Conservation (phyloP, 805 yeast genomes). For the Maudiozyma serrabonitensis region DNA sequence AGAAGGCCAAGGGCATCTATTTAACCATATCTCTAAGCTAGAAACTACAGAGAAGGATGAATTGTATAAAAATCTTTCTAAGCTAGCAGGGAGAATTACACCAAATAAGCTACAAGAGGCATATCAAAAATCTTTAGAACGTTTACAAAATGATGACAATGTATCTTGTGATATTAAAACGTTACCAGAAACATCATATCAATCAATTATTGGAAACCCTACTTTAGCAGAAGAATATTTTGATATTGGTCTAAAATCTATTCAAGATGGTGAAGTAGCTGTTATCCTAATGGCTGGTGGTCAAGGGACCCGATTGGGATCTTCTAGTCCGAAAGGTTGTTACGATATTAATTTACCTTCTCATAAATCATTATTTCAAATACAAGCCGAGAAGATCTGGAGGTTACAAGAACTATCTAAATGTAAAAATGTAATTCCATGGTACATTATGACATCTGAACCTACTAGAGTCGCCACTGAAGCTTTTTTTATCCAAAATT, state of each 20-base stretch:
- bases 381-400: slow-evolving; percentile 80
- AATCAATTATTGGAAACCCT: slow-evolving; percentile 33
- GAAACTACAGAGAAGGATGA: slow-evolving; percentile 27
- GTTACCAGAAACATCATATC: slow-evolving; percentile 46
- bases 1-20: slow-evolving; percentile 48
- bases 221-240: slow-evolving; percentile 35
- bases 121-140: slow-evolving; percentile 35
- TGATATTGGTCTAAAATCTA: slow-evolving; percentile 54
- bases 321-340: slow-evolving; percentile 88
- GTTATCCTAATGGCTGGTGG: slow-evolving; percentile 96
- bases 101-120: slow-evolving; percentile 31
- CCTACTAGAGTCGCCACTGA: slow-evolving; percentile 77
- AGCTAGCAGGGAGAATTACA: slow-evolving; percentile 10
- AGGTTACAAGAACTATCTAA: slow-evolving; percentile 39
- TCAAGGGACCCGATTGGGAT: slow-evolving; percentile 93
- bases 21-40: slow-evolving; percentile 38
- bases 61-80: slow-evolving; percentile 29
- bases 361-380: slow-evolving; percentile 72
- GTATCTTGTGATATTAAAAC: slow-evolving; percentile 30
- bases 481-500: slow-evolving; percentile 48
- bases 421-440: slow-evolving; percentile 36
- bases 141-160: slow-evolving; percentile 16
- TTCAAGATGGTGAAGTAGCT: slow-evolving; percentile 67
- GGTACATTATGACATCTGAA: slow-evolving; percentile 93
- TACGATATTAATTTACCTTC: slow-evolving; percentile 82